phyloP scores from a whole-genome alignment of 164 flowering plant genomes.

The Aristolochia californica region DNA sequence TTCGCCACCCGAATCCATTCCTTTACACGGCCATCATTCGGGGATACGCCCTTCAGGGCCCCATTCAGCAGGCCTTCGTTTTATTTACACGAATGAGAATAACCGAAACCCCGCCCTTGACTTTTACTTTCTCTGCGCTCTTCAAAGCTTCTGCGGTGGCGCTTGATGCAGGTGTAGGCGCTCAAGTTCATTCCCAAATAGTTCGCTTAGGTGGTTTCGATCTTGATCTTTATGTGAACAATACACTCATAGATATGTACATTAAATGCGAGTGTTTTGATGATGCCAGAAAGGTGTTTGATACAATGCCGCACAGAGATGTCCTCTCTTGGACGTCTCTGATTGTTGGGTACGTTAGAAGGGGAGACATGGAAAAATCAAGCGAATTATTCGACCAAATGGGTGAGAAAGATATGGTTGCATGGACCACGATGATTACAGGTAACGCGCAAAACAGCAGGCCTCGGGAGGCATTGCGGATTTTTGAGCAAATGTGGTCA shows the following conservation, averaged over 20 bases:
- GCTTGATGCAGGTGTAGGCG: conserved; percentile 7
- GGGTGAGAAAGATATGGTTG: conserved; percentile 22
- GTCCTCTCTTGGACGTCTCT: conserved; percentile 24
- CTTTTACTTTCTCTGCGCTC: conserved; percentile 26
- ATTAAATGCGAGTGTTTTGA: conserved; percentile 15
- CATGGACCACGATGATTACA: conserved; percentile 22
- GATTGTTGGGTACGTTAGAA: conserved; percentile 23
- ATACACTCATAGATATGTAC: conserved; percentile 21
- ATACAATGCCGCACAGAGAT: conserved; percentile 23
- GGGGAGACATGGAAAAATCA: conserved; percentile 18
- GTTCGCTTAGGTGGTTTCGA: conserved; percentile 17
- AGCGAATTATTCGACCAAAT: conserved; percentile 13
- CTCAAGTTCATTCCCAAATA: conserved; percentile 17
- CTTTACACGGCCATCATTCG: conserved; percentile 21
- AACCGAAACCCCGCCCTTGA: conserved; percentile 5
- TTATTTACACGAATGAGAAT: conserved; percentile 15
- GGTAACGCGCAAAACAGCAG: conserved; percentile 19
- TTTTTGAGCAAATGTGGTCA: conserved; percentile 17
- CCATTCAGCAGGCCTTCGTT: conserved; percentile 2
- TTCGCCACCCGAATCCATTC: conserved; percentile 19
- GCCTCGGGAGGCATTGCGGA: conserved; percentile 19
- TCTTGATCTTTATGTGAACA: conserved; percentile 18
- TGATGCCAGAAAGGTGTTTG: conserved; percentile 16
- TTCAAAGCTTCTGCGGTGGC: conserved; percentile 16
- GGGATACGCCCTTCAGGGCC: conserved; percentile 13